Conservation (phyloP, 768 basidiomycete genomes). For the Aureoboletus auriporus region DNA sequence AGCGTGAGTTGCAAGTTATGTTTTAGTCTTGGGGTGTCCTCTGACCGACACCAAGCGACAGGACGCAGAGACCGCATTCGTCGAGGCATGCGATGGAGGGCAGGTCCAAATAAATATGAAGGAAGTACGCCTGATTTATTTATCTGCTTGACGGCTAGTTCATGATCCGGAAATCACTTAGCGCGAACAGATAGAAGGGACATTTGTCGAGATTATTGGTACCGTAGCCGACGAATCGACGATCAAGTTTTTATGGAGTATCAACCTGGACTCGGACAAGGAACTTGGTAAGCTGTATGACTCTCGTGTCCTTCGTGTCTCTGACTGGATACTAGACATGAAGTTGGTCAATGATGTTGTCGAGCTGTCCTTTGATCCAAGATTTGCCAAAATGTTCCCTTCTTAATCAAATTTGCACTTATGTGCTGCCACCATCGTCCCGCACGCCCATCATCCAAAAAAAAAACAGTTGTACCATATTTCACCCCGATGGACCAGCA, state of each 20-base stretch:
- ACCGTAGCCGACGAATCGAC: conserved; percentile 50
- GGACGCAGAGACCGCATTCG: conserved; percentile 45
- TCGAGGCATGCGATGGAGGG: conserved; percentile 65
- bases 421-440: not conserved
- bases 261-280: conserved; percentile 49
- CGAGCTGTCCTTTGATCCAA: conserved; percentile 56
- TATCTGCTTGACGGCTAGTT: not conserved
- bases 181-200: conserved; percentile 45
- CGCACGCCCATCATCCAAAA: not conserved
- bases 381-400: conserved; percentile 50
- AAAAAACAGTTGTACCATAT: not conserved
- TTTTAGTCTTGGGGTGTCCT: not conserved
- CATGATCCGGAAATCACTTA: conserved; percentile 14
- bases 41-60: conserved; percentile 19
- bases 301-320: not conserved
- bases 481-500: conserved; percentile 31
- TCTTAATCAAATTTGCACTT: conserved; percentile 4
- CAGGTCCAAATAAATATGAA: conserved; percentile 48
- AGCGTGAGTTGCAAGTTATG: conserved; percentile 34
- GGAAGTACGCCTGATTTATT: conserved; percentile 31
- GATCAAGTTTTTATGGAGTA: conserved; percentile 49
- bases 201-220: conserved; percentile 68
- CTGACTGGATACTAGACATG: conserved; percentile 40
- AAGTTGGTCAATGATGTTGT: conserved; percentile 59
- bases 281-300: conserved; percentile 52